Base-by-base conservation (phyloP, 768 basidiomycete species). In the Amylocystis lapponica region DNA sequence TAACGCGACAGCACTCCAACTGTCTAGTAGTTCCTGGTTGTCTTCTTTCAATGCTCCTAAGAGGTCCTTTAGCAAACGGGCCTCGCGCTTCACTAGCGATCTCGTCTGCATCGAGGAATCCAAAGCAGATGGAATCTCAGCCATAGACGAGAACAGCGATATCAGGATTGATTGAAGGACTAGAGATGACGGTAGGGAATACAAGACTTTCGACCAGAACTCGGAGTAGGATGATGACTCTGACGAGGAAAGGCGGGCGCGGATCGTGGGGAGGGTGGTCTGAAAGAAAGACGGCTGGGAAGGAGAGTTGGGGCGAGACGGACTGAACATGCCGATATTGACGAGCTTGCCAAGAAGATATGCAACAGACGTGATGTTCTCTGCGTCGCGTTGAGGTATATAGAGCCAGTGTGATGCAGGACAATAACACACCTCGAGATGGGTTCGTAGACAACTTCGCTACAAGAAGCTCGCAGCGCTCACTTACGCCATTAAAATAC, bases 221-320 rank as follows among this genome's bases (percentile, higher is more conserved):
- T 53, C 51, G 23, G 67, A 69, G 59, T 83, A 87, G 4, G 55
- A 41, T 1, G 51, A 32, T 10, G 44, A 39, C 32, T 55, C 48
- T 5, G 49, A 50, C 13, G 58, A 55, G 29, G 48, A 41, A 9
- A 78, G 51, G 19, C 68, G 67, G 17, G 44, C 33, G 22, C 73
- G 75, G 33, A 88, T 75, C 11, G 57, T 62, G 6, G 75, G 68
- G 25, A 82, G 60, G 3, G 66, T 68, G 2, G 69, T 57, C 21
- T 63, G 58, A 61, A 86, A 89, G 65, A 90, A 91, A 1, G 83
- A 88, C 5, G 81, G 70, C 43, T 83, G 83, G 0, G 78, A 78
- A n/a, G 70, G 73, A 3, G 75, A 61, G 5, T 62, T 60, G 6
- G 78, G 75, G 3, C 63, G 65, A 9, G 67, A 62, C 1, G 70